Conservation (phyloP, 805 yeast genomes). For the Teunomyces lycoperdinae region DNA sequence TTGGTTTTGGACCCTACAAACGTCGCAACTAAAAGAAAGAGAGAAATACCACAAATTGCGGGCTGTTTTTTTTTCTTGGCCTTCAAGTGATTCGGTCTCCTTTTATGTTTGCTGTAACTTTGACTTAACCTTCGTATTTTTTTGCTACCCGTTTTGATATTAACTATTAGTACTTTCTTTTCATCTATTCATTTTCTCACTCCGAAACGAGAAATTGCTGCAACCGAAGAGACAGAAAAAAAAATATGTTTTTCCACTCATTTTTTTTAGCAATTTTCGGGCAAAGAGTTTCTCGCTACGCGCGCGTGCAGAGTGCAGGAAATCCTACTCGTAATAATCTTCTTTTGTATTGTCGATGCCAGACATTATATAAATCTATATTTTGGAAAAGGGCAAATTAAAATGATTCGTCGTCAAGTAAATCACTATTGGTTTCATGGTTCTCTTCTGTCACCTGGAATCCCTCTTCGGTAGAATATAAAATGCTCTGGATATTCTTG, state of each 20-base stretch:
- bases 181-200: neutral
- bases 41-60: neutral
- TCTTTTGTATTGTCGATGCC: too few species aligned
- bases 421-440: conserved; percentile 7
- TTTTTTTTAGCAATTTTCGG: too few species aligned
- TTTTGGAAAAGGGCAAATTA: neutral
- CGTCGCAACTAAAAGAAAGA: too few species aligned
- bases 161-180: neutral
- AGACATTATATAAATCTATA: too few species aligned
- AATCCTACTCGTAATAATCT: too few species aligned
- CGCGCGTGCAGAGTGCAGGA: too few species aligned
- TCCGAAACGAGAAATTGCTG: conserved; percentile 1
- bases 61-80: neutral
- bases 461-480: conserved; percentile 83
- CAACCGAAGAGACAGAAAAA: neutral
- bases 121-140: too few species aligned
- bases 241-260: neutral
- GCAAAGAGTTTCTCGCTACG: too few species aligned
- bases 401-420: conserved; percentile 21
- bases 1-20: too few species aligned
- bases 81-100: too few species aligned
- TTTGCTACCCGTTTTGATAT: too few species aligned
- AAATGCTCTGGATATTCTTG: conserved; percentile 65
- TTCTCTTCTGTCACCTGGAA: conserved; percentile 54
- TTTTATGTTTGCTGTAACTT: too few species aligned